Base-by-base conservation (phyloP, 352 stramenopile genomes). In the Phytophthora podocarpi region DNA sequence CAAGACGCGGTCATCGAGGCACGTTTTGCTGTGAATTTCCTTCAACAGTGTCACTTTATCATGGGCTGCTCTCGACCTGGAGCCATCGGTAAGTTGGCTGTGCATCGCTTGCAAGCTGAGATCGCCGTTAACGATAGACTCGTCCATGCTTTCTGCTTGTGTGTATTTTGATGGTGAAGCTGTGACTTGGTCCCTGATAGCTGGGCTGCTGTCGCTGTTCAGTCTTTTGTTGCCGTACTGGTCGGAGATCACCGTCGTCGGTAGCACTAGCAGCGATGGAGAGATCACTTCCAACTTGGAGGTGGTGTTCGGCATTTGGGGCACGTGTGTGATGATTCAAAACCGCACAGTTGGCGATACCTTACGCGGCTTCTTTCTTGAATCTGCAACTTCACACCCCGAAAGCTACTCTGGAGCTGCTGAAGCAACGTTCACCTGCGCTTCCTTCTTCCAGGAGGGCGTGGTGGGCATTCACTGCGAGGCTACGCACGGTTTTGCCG, bases 51-150 rank as follows among this genome's bases (percentile, higher is more conserved):
- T n/a, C 30, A 16, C 13, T 15, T 40, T 16, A 39, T 16, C 24
- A 85, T 88, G 78, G 78, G 78, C 8, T 88, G 78, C 45, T 79
- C 74, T 20, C 71, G 78, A 37, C 64, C 72, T 15, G 78, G 76
- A 37, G 68, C 76, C 26, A 20, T 75, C 12, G 76, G 76, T 89
- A 30, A 27, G 70, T 60, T 31, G 15, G 32, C 4, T 28, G 10
- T 12, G 15, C 15, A 24, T n/a, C 23, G 10, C 26, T 45, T 43
- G 9, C 0, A 24, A 23, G 24, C 45, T 15, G 12, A 41, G 16
- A 15, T 48, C 1, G 3, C 5, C 13, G 12, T 31, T 61, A 20
- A 53, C 10, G 5, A 18, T n/a, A n/a, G n/a, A n/a, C n/a, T n/a
- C n/a, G n/a, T n/a, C n/a, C n/a, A n/a, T n/a, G n/a, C n/a, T n/a